These are phyloP conservation scores for Pichia californica DNA, from an alignment of 805 yeast genomes.

Conservation along the genomic window DNA sequence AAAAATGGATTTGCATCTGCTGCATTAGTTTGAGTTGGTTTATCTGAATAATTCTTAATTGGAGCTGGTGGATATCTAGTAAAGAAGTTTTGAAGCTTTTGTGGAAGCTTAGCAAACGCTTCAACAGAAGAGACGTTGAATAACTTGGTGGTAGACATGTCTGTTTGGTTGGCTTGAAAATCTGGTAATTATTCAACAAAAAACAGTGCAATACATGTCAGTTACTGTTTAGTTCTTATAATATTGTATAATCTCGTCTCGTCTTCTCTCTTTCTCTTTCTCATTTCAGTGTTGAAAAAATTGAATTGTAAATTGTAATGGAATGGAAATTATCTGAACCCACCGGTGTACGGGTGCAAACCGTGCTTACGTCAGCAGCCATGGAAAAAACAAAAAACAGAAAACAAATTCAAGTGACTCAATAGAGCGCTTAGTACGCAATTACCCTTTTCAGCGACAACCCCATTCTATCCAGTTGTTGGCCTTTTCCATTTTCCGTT, in stretches of 20 bases:
- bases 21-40: slow-evolving; percentile 60
- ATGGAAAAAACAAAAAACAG: not conserved
- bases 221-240: too few species aligned
- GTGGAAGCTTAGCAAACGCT: slow-evolving; percentile 51
- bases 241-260: too few species aligned
- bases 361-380: not conserved
- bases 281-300: too few species aligned
- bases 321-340: too few species aligned
- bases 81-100: slow-evolving; percentile 65
- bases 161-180: not conserved
- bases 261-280: too few species aligned
- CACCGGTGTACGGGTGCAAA: too few species aligned
- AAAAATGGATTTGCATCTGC: slow-evolving; percentile 79
- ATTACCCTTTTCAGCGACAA: slow-evolving; percentile 3
- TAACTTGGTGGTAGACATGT: slow-evolving; percentile 14
- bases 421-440: slow-evolving; percentile 4
- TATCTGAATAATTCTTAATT: slow-evolving; percentile 55
- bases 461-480: not conserved
- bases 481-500: not conserved
- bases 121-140: slow-evolving; percentile 27
- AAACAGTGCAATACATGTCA: too few species aligned
- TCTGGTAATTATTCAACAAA: too few species aligned
- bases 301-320: too few species aligned
- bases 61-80: slow-evolving; percentile 80
- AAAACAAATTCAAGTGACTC: not conserved